Percentiles rank a stretch among this genome's conserved stretches.
These are phyloP conservation scores for Podila epigama DNA, from an alignment of 192 early-diverging fungal genomes.

Conservation along the genomic window DNA sequence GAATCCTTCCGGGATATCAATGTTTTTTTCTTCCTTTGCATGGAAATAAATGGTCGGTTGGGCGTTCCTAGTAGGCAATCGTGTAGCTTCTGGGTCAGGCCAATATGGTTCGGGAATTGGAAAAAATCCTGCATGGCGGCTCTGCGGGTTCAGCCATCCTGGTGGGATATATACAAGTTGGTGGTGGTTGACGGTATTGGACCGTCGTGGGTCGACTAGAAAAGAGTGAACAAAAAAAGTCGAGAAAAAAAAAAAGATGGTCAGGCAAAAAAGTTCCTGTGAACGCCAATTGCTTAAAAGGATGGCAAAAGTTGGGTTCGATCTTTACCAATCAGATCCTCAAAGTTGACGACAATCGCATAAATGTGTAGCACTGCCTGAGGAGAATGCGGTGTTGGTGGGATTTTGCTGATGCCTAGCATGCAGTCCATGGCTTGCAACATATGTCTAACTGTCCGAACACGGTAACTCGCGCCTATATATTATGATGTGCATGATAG, in stretches of 20 bases:
- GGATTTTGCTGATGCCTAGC: slow-evolving; percentile 50
- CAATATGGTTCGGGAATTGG: slow-evolving; percentile 81
- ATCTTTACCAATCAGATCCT: slow-evolving; percentile 58
- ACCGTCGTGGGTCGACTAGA: slow-evolving; percentile 41
- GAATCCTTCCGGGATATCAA: slow-evolving; percentile 74
- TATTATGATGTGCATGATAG: no score
- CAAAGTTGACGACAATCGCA: slow-evolving; percentile 73
- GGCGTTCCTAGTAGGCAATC: slow-evolving; percentile 61
- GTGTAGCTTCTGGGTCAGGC: slow-evolving; percentile 53
- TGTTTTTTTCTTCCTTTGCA: slow-evolving; percentile 54
- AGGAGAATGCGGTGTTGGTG: slow-evolving; percentile 40
- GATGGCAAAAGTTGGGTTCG: neutral
- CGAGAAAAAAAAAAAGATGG: neutral
- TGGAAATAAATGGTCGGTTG: slow-evolving; percentile 71
- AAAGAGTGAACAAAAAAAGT: neutral
- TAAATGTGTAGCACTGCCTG: slow-evolving; percentile 51
- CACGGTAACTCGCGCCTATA: slow-evolving; percentile 52
- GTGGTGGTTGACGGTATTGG: slow-evolving; percentile 49
- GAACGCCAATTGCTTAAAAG: neutral
- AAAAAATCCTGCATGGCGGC: slow-evolving; percentile 61
- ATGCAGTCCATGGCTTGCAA: slow-evolving; percentile 73
- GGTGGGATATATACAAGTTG: slow-evolving; percentile 33
- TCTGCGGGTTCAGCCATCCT: slow-evolving; percentile 33
- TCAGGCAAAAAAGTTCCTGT: neutral
- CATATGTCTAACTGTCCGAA: slow-evolving; percentile 59